Percentiles rank a stretch among this genome's conserved stretches.
Conservation (phyloP, 345 rosid species). For the Eucalyptus regnans region DNA sequence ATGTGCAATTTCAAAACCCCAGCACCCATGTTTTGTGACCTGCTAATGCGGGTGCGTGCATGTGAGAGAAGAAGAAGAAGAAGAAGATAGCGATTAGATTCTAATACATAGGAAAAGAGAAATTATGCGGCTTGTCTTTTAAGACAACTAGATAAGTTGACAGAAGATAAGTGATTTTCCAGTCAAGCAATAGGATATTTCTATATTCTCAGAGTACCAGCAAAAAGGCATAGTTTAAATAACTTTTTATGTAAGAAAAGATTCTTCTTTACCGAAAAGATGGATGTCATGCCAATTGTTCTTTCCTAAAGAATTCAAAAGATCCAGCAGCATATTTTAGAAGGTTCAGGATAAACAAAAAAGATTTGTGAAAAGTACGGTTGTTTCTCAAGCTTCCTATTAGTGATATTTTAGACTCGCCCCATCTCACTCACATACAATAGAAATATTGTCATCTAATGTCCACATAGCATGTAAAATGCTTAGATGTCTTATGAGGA, state of each 20-base stretch:
- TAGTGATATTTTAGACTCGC: background rate
- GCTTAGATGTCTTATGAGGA: background rate
- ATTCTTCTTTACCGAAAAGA: background rate
- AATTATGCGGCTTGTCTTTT: background rate
- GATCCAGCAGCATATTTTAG: background rate
- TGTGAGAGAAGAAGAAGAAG: background rate
- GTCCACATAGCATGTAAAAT: background rate
- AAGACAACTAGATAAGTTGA: background rate
- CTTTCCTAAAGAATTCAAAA: background rate
- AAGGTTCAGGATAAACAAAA: background rate
- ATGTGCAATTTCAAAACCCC: background rate
- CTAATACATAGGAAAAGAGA: background rate
- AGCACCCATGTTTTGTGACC: background rate
- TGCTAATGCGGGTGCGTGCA: background rate
- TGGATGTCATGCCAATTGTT: background rate
- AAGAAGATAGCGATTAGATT: background rate
- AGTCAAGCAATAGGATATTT: background rate
- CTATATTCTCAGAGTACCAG: background rate
- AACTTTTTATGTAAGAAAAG: background rate
- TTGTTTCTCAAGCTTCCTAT: background rate
- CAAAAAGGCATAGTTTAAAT: background rate
- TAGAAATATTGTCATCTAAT: background rate
- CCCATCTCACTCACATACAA: background rate
- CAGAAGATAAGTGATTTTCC: background rate
- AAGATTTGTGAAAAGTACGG: background rate